phyloP scores from a whole-genome alignment of 2,329 filamentous ascomycete genomes.

The Phyllosticta citrichinensis region DNA sequence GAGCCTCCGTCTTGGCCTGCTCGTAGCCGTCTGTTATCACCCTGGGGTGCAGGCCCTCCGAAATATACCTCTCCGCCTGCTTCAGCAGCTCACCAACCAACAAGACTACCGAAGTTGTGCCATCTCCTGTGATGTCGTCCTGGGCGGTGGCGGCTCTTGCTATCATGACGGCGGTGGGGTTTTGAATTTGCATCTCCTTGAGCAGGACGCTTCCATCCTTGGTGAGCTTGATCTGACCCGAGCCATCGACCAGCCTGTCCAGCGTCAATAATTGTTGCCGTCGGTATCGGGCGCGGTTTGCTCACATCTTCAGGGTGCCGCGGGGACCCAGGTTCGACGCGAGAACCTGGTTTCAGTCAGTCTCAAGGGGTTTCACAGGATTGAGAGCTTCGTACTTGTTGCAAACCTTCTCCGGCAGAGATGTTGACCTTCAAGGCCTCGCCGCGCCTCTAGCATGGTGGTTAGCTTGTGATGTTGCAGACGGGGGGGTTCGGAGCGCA shows the following conservation, averaged over 20 bases:
- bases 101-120: constrained; percentile 91
- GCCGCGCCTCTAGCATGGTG: constrained; percentile 65
- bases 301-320: constrained; percentile 95
- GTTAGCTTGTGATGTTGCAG: constrained; percentile 31
- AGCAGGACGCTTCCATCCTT: constrained; percentile 91
- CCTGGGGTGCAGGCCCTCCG: constrained; percentile 90
- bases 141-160: constrained; percentile 84
- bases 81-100: constrained; percentile 94
- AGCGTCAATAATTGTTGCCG: constrained; percentile 19
- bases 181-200: constrained; percentile 85
- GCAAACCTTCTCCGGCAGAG: constrained; percentile 75
- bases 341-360: constrained; percentile 63
- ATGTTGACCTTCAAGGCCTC: constrained; percentile 98
- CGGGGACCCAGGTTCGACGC: constrained; percentile 91
- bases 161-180: constrained; percentile 84
- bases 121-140: constrained; percentile 96
- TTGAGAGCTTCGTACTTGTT: constrained; percentile 37
- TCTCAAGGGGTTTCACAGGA: neutral
- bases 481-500: constrained; percentile 39
- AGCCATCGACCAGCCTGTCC: constrained; percentile 50
- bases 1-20: constrained; percentile 82
- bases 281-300: constrained; percentile 37
- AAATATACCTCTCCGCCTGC: constrained; percentile 93
- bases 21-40: constrained; percentile 98
- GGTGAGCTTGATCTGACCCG: constrained; percentile 84